Evolutionary conservation across 177 flowering plant genomes (phyloP).

Genomic region (Vitis hybrid): DNA sequence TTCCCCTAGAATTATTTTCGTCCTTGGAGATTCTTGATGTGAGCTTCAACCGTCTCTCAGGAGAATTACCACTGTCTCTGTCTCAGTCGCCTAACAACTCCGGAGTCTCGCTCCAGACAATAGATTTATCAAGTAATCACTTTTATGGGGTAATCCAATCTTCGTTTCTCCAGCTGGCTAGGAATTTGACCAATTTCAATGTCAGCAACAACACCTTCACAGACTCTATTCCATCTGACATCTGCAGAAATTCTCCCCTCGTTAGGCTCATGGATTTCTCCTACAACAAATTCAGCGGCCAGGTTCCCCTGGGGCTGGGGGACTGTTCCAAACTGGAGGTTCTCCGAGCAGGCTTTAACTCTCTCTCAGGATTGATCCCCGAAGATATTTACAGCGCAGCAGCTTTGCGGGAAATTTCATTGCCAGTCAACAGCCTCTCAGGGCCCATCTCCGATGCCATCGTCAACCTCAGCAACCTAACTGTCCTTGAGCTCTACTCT

Average conservation of each 20-base stretch:
- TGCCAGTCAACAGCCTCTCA: conserved; percentile 41
- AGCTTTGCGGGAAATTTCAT: conserved; percentile 39
- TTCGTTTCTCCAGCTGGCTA: conserved; percentile 22
- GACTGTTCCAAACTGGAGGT: conserved; percentile 39
- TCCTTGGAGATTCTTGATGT: conserved; percentile 48
- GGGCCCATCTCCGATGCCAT: conserved; percentile 41
- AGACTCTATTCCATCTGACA: conserved; percentile 45
- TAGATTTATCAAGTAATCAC: conserved; percentile 55
- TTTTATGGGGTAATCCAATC: conserved; percentile 37
- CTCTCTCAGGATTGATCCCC: conserved; percentile 47
- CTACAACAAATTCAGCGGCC: conserved; percentile 40
- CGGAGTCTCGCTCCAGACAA: conserved; percentile 15
- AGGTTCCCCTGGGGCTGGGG: conserved; percentile 43
- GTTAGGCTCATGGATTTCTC: conserved; percentile 54
- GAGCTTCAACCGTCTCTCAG: conserved; percentile 47
- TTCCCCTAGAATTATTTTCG: conserved; percentile 35
- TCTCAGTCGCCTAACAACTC: not conserved
- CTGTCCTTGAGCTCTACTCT: conserved; percentile 43
- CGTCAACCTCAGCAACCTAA: conserved; percentile 35
- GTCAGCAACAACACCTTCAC: conserved; percentile 57
- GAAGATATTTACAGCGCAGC: conserved; percentile 36
- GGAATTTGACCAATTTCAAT: conserved; percentile 39
- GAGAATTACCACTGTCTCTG: conserved; percentile 24
- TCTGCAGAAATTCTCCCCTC: conserved; percentile 22
- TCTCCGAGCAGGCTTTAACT: conserved; percentile 59